Base-by-base conservation (phyloP, 148 eudicot species). In the Persicaria tinctoria region DNA sequence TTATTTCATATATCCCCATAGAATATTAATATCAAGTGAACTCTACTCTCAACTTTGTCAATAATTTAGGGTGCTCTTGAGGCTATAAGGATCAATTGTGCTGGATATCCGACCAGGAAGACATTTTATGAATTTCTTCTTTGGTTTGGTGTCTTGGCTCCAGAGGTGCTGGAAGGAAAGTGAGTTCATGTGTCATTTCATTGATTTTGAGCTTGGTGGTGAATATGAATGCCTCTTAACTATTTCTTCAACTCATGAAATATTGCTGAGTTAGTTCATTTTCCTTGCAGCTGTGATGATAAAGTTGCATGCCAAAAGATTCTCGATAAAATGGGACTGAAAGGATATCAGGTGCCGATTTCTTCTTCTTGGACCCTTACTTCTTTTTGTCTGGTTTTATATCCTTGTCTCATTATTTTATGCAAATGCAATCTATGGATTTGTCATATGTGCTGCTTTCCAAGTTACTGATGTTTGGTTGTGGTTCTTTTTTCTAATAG, bases 61-160 rank as follows among this genome's bases (percentile, higher is more conserved):
- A 27, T 38, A 75, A 17, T 50, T 73, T 76, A 95, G 99, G 99
- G 99, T 83, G 99, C 92, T 55, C 85, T 95, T 73, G 99, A 95
- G 86, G 99, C 99, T 64, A 95, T 95, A 74, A 95, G 99, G 84
- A 95, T 95, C 60, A 95, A 97, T 79, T 95, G 99, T 82, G 99
- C 99, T 8, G 99, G 99, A 66, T 95, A 95, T 82, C 99, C 99
- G 83, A 92, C 99, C n/a, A 90, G 93, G 79, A 85, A 93, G 84
- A 84, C 97, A 76, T 95, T 95, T 80, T 96, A 92, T 78, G 99
- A 95, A 86, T 95, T 92, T 79, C 91, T 95, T 76, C 90, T 89
- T 82, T 96, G 97, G 56, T 95, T 95, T 83, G 99, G 99, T 60
- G 90, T 88, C 85, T 85, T 95, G 76, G 92, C 91, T 57, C 97